A percentile compares a stretch with the other conserved stretches of the same genome.
These are phyloP conservation scores for Hortaea werneckii DNA, from an alignment of 2,329 filamentous ascomycete genomes.

Conservation along the genomic window DNA sequence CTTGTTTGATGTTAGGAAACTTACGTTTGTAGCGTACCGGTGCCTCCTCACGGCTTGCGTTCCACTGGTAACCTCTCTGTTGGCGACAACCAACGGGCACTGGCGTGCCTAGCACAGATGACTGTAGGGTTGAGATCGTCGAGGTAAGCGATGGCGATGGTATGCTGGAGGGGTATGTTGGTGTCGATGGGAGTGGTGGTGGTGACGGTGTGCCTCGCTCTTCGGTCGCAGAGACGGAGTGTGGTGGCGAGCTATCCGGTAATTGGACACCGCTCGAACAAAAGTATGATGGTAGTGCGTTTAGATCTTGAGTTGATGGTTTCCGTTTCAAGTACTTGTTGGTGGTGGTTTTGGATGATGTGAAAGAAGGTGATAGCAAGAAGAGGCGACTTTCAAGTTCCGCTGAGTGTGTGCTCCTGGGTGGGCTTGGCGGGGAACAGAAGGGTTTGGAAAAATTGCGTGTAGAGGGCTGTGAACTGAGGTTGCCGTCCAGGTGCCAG, in stretches of 20 bases:
- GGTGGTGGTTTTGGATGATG: not conserved
- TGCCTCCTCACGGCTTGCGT: not conserved
- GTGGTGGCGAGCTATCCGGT: too few species aligned
- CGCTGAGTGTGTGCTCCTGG: conserved; percentile 1
- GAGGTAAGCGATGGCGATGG: conserved; percentile 9
- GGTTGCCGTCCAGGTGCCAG: not conserved
- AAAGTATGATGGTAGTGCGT: not conserved
- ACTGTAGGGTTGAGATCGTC: conserved; percentile 8
- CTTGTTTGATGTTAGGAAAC: conserved; percentile 16
- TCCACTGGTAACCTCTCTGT: not conserved
- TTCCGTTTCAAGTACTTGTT: conserved; percentile 4
- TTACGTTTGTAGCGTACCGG: conserved; percentile 20
- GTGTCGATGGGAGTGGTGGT: conserved; percentile 1
- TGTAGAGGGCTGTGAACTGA: conserved; percentile 2
- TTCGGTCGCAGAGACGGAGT: too few species aligned
- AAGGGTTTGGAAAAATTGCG: conserved; percentile 8
- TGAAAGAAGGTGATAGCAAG: not conserved
- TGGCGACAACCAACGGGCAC: not conserved
- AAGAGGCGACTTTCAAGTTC: too few species aligned
- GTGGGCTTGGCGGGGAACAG: not conserved
- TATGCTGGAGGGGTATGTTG: not conserved
- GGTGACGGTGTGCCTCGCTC: too few species aligned
- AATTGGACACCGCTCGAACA: too few species aligned
- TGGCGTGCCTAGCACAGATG: conserved; percentile 6
- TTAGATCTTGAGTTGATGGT: not conserved